Evolutionary conservation across 495 filamentous ascomycete genomes (phyloP), one percentile per base, ranked within the genome.

Genomic region (Aspergillus campestris): DNA sequence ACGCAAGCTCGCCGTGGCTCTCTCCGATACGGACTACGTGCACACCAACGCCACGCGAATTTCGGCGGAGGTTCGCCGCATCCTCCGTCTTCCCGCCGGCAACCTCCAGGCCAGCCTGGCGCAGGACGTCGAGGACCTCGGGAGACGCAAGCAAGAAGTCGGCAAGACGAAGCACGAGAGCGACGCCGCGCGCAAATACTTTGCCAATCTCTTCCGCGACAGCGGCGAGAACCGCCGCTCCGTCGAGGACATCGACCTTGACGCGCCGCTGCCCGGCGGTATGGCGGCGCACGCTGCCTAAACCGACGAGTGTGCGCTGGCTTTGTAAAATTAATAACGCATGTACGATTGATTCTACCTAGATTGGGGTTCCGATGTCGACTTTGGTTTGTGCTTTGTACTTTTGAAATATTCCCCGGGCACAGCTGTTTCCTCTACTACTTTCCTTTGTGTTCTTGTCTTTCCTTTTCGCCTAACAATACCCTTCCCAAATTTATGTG

Each of bases 1-100:
- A 38, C 75, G 72, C 61, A 96, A 95, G 69, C 87, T 98, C 55
- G 79, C 85, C 8, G 66, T 77, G 33, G 82, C 84, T 53, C 83
- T 98, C 27, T 70, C 73, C 15, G 73, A 80, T 14, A 80, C 94
- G 59, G 92, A 98, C 69, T 98, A 96, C 60, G 84, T 89, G 8
- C 94, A 98, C 64, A 65, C 76, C 48, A 98, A 98, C 70, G 77
- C 86, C 51, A 74, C 74, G 24, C 85, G 92, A 24, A 90, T 98
- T 50, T 81, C 84, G 7, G 67, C 76, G 40, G 85, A 91, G 38
- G 86, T 91, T 28, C 85, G 91, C 42, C 86, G 88, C 58, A 85
- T 94, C 12, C 80, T 98, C 32, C 84, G 83, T 37, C 78, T 83
- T 55, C 92, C 94, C 0, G 86, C 89, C 27, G 82, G 85, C 48